Evolutionary conservation across 306 rosid species (phyloP).

Genomic region (Crotalaria pallida): DNA sequence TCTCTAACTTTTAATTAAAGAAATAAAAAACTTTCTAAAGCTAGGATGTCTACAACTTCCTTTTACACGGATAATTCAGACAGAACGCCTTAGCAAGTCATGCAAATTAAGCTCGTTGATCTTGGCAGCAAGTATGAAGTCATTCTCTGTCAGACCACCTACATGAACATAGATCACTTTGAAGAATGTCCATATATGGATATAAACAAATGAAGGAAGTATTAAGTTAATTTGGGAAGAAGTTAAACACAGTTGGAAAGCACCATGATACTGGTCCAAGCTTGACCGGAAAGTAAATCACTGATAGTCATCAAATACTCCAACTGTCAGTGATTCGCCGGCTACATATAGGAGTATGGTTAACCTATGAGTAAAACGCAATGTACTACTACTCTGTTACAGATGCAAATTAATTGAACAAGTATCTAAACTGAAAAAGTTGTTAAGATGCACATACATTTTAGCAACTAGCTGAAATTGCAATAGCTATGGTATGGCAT

Average conservation of each 20-base stretch:
- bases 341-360: too few species aligned
- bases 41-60: background rate
- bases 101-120: conserved; percentile 50
- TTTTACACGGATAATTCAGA: conserved; percentile 10
- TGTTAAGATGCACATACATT: background rate
- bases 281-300: background rate
- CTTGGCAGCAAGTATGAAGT: conserved; percentile 90
- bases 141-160: conserved; percentile 91
- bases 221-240: background rate
- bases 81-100: conserved; percentile 41
- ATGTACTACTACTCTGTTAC: background rate
- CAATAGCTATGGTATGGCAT: background rate
- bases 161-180: conserved; percentile 25
- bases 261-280: background rate
- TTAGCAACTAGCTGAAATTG: background rate
- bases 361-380: background rate
- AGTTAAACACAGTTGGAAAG: background rate
- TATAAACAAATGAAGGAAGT: background rate
- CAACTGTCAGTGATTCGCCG: too few species aligned
- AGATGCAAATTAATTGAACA: background rate
- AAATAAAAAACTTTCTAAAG: background rate
- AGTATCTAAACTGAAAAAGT: background rate
- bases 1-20: background rate
- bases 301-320: background rate
- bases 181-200: background rate